Percentiles rank a stretch among this genome's conserved stretches.
Evolutionary conservation across 2,329 filamentous ascomycete genomes (phyloP).

Genomic region (Byssoonygena ceratinophila): DNA sequence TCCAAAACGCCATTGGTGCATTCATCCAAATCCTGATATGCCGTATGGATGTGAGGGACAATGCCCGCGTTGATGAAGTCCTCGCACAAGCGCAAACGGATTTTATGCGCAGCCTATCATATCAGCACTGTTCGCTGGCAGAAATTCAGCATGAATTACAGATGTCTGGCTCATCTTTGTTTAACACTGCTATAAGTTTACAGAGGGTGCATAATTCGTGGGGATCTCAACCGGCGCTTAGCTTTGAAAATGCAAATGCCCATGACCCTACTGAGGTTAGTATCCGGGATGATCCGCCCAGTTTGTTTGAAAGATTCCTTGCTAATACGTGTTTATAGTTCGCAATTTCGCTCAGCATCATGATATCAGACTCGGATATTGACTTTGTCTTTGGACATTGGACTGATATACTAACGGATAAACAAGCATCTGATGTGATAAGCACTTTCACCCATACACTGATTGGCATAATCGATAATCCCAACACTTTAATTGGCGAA

Average conservation of each 20-base stretch:
- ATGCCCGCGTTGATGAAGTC: constrained; percentile 26
- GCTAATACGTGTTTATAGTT: neutral
- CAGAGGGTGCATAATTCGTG: neutral
- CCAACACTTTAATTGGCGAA: constrained; percentile 4
- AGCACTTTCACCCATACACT: constrained; percentile 13
- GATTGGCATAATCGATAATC: neutral
- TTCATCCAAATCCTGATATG: constrained; percentile 28
- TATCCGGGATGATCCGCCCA: neutral
- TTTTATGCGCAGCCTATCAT: neutral
- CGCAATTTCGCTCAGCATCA: neutral
- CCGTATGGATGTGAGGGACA: constrained; percentile 28
- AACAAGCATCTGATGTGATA: neutral
- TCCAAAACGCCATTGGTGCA: constrained; percentile 33
- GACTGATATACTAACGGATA: neutral
- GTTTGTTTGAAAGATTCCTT: constrained; percentile 3
- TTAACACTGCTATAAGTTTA: constrained; percentile 26
- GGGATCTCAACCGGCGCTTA: neutral
- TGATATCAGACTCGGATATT: constrained; percentile 14
- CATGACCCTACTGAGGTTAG: neutral
- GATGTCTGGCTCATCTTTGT: constrained; percentile 48
- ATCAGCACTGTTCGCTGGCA: constrained; percentile 37
- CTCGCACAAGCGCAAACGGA: neutral
- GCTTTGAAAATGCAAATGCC: neutral
- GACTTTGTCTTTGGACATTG: constrained; percentile 5
- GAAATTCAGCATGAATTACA: constrained; percentile 44